Base-by-base conservation (phyloP, 108 stramenopile species). In the Cyclotella baltica region DNA sequence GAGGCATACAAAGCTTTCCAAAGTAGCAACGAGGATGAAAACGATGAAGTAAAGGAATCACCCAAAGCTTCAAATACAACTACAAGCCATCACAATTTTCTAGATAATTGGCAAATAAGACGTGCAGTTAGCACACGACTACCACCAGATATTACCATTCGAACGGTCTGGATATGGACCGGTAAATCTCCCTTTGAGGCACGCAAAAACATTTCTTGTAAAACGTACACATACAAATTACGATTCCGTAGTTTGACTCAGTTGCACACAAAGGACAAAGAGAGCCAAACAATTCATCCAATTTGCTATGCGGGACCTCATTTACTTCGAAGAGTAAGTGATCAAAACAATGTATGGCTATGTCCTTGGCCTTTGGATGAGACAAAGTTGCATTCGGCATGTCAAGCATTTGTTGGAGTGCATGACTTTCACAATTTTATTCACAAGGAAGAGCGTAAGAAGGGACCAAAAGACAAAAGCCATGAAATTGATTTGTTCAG, bases 391-490 rank as follows among this genome's bases (percentile, higher is more conserved):
- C 56, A 37, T 10, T 25, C 68, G 13, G 77, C 77, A 29, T 94
- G 93, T 72, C 35, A 84, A 4, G 61, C 48, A 25, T 76, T 94
- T 53, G 76, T 72, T 3, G 93, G 93, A 0, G 62, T 47, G 8
- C 90, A 92, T 67, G 83, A 92, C 57, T 94, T 81, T 83, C 67
- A 62, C 31, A 86, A 84, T 25, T 94, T 94, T 83, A 86, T 92
- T 36, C 91, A 92, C 61, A 90, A 89, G 56, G 72, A 77, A 28
- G 89, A 80, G 56, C 83, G 89, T 16, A 62, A 78, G 36, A 76
- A 80, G 34, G 11, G 28, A 9, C 43, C 62, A 0, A 38, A 57
- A 20, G 67, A 61, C n/a, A 58, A 35, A 8, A 29, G 22, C 30
- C 59, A 67, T 53, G 29, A 47, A 31, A 76, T 73, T 71, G 57